Base-by-base conservation (phyloP, 768 basidiomycete species). In the Holtermanniella nyarrowii region DNA sequence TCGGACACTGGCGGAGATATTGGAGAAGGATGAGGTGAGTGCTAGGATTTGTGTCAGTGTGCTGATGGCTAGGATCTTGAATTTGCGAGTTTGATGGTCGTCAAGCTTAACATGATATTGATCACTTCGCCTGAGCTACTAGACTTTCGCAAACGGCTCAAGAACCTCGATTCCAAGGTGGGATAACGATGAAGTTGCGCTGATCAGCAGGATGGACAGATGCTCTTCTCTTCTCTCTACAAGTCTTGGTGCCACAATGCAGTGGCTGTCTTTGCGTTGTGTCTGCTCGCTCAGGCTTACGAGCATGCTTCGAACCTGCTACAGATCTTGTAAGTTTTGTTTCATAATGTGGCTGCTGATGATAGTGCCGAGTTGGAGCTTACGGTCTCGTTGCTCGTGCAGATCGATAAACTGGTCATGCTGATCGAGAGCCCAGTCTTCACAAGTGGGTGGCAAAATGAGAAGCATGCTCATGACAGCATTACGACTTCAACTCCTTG, bases 201-300 rank as follows among this genome's bases (percentile, higher is more conserved):
- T 46, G n/a, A 47, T 26, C 53, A 84, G 82, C 83, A 93, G 86
- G 95, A 99, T 59, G 91, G 93, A 2, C 95, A 97, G 73, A 86
- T 86, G 14, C 71, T 99, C 20, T 99, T 97, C 69, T 87, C 86
- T 11, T 87, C 85, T 0, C 75, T 99, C 2, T 99, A 99, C 63
- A 79, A 88, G 18, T 97, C 90, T 18, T 99, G 95, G 95, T 97
- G 90, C 68, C 95, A 99, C 62, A 96, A 96, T 65, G 86, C 93
- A 1, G 91, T 97, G 41, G 85, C 95, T 0, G 89, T 89, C 1
- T 95, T 99, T 67, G 89, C 95, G 1, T 77, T 99, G 4, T 99
- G 95, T 70, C 77, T 99, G 24, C 77, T 99, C 22, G 95, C 95
- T 4, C 95, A 99, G 69, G 93, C 95, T 2, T 99, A 99, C 60